These are phyloP conservation scores for Calonectria pseudoreteaudii DNA, from an alignment of 2,329 filamentous ascomycete species.

Conservation along the genomic window DNA sequence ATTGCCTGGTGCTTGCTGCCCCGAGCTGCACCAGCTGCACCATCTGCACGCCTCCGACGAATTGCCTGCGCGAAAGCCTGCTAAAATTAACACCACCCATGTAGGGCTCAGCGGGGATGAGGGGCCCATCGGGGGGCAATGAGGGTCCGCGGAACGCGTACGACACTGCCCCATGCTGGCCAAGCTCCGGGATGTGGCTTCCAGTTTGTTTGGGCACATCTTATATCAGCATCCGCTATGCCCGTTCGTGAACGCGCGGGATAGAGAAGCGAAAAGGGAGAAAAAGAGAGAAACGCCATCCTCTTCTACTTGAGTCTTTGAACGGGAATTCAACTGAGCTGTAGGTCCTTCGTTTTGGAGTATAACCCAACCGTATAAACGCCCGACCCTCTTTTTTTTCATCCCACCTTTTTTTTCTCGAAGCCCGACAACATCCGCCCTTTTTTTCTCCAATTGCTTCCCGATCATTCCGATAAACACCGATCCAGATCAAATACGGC, in stretches of 20 bases:
- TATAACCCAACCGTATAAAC: background rate
- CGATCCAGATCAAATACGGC: background rate
- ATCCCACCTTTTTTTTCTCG: background rate
- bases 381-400: conserved; percentile 1
- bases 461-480: background rate
- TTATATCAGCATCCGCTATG: background rate
- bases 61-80: background rate
- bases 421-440: background rate
- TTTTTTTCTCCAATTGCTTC: background rate
- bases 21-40: too few relatives aligned
- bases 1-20: background rate
- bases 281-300: background rate
- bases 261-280: too few relatives aligned
- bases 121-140: background rate
- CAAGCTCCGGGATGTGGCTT: background rate
- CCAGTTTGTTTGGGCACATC: background rate
- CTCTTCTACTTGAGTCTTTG: background rate
- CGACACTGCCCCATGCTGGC: background rate
- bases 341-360: background rate
- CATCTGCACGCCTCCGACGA: background rate
- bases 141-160: background rate
- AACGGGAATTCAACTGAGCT: background rate
- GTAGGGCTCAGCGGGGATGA: conserved; percentile 1
- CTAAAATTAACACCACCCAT: conserved; percentile 1
- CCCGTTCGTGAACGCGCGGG: background rate